Percentiles rank a stretch among this genome's conserved stretches.
Conservation (phyloP, 768 basidiomycete genomes). For the Collybia mongolica region DNA sequence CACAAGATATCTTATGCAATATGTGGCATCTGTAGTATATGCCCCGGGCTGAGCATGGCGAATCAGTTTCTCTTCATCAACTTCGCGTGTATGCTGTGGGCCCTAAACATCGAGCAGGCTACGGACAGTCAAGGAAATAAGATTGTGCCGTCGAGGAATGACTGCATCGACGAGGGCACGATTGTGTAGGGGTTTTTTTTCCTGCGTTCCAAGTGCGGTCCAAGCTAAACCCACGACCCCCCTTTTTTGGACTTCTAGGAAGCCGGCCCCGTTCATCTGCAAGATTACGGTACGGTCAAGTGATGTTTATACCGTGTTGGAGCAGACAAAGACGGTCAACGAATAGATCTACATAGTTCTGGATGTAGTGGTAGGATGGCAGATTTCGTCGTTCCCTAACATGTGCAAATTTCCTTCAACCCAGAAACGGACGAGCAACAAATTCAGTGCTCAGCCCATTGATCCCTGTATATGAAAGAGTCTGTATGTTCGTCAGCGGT, state of each 20-base stretch:
- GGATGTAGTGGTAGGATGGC: too few species aligned
- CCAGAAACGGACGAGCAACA: too few species aligned
- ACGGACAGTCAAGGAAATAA: not conserved
- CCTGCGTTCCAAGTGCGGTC: too few species aligned
- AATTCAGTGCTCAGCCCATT: too few species aligned
- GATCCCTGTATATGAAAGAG: too few species aligned
- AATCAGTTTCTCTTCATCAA: slow-evolving; percentile 5
- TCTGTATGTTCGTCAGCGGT: too few species aligned
- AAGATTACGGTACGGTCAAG: not conserved
- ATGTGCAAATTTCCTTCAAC: too few species aligned
- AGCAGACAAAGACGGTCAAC: not conserved
- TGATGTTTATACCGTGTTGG: not conserved
- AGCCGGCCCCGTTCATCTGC: slow-evolving; percentile 1
- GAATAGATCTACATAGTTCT: too few species aligned
- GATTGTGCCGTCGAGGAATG: not conserved
- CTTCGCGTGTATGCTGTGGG: not conserved
- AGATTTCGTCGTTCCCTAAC: too few species aligned
- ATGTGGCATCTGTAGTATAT: not conserved
- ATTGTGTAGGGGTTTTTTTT: too few species aligned
- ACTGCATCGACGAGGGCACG: not conserved
- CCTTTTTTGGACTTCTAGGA: not conserved
- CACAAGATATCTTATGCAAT: too few species aligned
- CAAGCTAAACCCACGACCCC: too few species aligned
- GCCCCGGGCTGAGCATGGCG: not conserved
- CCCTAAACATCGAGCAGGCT: not conserved